A percentile compares a stretch with the other conserved stretches of the same genome.
Evolutionary conservation across 495 filamentous ascomycete species (phyloP).

Genomic region (Letharia columbiana): DNA sequence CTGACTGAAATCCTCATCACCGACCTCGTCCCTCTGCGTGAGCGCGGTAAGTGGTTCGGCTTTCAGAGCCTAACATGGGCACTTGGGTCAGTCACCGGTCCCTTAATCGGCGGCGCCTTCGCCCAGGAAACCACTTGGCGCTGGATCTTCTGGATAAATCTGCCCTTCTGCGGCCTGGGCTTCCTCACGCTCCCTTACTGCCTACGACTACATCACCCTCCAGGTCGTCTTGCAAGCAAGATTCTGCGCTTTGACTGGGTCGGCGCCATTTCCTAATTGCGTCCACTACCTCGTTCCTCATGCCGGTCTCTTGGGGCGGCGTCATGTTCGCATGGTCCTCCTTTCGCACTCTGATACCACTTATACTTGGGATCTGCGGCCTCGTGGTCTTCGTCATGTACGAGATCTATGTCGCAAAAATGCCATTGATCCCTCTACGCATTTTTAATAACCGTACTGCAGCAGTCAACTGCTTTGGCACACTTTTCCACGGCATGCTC

Average conservation of each 20-base stretch:
- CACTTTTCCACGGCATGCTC: slow-evolving; percentile 43
- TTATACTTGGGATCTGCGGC: slow-evolving; percentile 42
- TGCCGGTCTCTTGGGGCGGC: slow-evolving; percentile 46
- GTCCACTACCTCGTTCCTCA: slow-evolving; percentile 38
- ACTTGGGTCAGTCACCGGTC: slow-evolving; percentile 24
- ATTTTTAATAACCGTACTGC: slow-evolving; percentile 45
- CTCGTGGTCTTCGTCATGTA: slow-evolving; percentile 40
- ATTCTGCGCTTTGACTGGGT: slow-evolving; percentile 25
- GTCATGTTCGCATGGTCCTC: slow-evolving; percentile 40
- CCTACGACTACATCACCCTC: slow-evolving; percentile 13
- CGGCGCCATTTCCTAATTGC: slow-evolving; percentile 33
- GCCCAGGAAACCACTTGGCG: slow-evolving; percentile 27
- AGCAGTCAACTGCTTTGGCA: slow-evolving; percentile 35
- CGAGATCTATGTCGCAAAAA: slow-evolving; percentile 34
- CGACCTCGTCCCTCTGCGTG: slow-evolving; percentile 38
- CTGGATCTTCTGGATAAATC: slow-evolving; percentile 37
- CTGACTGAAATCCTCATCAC: slow-evolving; percentile 46
- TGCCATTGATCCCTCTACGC: slow-evolving; percentile 36
- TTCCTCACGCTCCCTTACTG: slow-evolving; percentile 24
- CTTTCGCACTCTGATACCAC: slow-evolving; percentile 44
- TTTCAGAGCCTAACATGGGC: slow-evolving; percentile 24
- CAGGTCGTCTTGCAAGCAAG: slow-evolving; percentile 20
- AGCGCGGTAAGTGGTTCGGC: slow-evolving; percentile 39
- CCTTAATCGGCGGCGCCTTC: slow-evolving; percentile 39
- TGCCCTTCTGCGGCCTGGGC: slow-evolving; percentile 25